Conservation (phyloP, 139 green algal genomes). For the Chlorella sp. region DNA sequence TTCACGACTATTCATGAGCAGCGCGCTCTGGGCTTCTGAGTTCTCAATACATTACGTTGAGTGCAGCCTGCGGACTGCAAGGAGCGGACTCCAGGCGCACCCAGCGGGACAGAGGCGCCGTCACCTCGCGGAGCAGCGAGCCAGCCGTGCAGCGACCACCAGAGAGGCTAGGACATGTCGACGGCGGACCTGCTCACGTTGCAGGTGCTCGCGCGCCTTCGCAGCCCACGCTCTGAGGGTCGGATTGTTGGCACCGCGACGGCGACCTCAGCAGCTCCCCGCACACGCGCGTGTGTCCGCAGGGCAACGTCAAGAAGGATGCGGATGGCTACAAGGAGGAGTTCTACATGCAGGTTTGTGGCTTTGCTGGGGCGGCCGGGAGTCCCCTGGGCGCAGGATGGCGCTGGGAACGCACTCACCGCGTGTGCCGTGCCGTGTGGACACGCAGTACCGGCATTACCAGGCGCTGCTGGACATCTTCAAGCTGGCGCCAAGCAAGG, state of each 20-base stretch:
- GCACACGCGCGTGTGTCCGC: slow-evolving; percentile 14
- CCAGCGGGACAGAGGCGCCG: no score
- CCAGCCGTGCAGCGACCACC: no score
- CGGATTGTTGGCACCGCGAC: not conserved
- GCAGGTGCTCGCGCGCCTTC: not conserved
- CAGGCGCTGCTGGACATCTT: slow-evolving; percentile 79
- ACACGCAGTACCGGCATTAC: slow-evolving; percentile 77
- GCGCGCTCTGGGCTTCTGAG: not conserved
- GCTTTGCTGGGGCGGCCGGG: no score
- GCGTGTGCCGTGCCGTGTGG: not conserved
- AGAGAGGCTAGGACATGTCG: no score
- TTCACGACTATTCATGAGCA: slow-evolving; percentile 14
- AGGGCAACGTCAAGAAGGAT: slow-evolving; percentile 87
- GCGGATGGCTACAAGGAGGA: slow-evolving; percentile 89
- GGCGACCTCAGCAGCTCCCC: not conserved
- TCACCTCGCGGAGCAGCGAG: no score
- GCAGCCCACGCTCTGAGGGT: not conserved
- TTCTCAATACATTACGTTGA: no score
- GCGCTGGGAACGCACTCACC: not conserved
- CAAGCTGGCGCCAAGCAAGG: slow-evolving; percentile 72
- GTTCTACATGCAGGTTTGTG: slow-evolving; percentile 83
- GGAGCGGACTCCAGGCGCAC: no score
- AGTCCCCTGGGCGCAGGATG: no score
- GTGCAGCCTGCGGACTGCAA: no score
- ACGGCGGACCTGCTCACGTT: not conserved